Conservation (phyloP, 176 grass and related monocot genomes). For the bread wheat (Triticum aestivum) region IWGSC_CS_RefSeq_v2.1 NC_057796.1:341119589-341120088, state of each 20-base stretch:
- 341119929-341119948: background rate
- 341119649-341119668: background rate
- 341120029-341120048: constrained; percentile 73
- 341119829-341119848: constrained; percentile 79
- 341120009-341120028: constrained; percentile 73
- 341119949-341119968: constrained; percentile 51
- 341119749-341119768: background rate
- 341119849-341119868: constrained; percentile 83
- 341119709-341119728: background rate
- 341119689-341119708: background rate
- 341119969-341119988: constrained; percentile 81
- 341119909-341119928: background rate
- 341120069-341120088: background rate
- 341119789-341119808: constrained; percentile 23
- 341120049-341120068: constrained; percentile 72
- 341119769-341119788: background rate
- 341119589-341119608: background rate
- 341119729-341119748: background rate
- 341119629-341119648: background rate
- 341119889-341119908: background rate
- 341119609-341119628: background rate
- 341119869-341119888: constrained; percentile 46
- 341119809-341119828: constrained; percentile 72
- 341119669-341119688: background rate
- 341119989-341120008: constrained; percentile 70